Evolutionary conservation across 139 green algal genomes (phyloP).

Genomic region (Mychonastes homosphaera): DNA sequence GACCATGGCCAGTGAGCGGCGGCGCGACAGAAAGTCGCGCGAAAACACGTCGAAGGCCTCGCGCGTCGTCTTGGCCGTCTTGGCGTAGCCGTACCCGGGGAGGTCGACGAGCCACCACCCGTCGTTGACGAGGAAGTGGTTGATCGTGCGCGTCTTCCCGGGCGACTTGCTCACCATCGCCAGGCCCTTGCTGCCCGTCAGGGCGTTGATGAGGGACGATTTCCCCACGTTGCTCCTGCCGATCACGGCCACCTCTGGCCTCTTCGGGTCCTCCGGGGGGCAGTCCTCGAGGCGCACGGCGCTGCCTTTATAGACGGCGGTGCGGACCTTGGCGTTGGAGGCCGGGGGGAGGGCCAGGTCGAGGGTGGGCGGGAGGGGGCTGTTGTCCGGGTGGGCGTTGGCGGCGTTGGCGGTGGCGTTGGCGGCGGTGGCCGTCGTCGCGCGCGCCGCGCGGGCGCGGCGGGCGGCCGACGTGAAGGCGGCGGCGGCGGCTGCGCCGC

Average conservation of each 20-base stretch:
- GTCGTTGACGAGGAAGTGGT: slow-evolving; percentile 95
- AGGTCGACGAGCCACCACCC: slow-evolving; percentile 92
- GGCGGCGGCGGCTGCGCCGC: no score
- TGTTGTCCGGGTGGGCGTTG: no score
- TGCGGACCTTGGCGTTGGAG: slow-evolving; percentile 24
- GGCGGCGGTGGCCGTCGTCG: no score
- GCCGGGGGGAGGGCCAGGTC: slow-evolving; percentile 21
- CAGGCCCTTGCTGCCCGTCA: slow-evolving; percentile 63
- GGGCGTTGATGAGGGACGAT: slow-evolving; percentile 90
- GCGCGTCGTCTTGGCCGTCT: slow-evolving; percentile 32
- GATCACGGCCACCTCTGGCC: slow-evolving; percentile 95
- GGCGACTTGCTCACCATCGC: slow-evolving; percentile 88
- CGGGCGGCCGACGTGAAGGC: no score
- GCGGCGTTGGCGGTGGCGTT: no score
- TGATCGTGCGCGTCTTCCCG: slow-evolving; percentile 91
- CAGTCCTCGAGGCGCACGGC: slow-evolving; percentile 51
- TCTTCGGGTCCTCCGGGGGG: slow-evolving; percentile 36
- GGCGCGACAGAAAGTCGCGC: slow-evolving; percentile 66
- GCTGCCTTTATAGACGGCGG: slow-evolving; percentile 60
- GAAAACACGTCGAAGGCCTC: slow-evolving; percentile 51
- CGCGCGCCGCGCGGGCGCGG: no score
- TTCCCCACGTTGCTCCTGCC: slow-evolving; percentile 96
- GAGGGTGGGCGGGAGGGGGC: no score
- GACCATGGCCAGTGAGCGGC: slow-evolving; percentile 73
- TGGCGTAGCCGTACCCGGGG: slow-evolving; percentile 82